A percentile compares a stretch with the other conserved stretches of the same genome.
Evolutionary conservation across 139 green algal genomes (phyloP).

Genomic region (Volvox reticuliferus): DNA sequence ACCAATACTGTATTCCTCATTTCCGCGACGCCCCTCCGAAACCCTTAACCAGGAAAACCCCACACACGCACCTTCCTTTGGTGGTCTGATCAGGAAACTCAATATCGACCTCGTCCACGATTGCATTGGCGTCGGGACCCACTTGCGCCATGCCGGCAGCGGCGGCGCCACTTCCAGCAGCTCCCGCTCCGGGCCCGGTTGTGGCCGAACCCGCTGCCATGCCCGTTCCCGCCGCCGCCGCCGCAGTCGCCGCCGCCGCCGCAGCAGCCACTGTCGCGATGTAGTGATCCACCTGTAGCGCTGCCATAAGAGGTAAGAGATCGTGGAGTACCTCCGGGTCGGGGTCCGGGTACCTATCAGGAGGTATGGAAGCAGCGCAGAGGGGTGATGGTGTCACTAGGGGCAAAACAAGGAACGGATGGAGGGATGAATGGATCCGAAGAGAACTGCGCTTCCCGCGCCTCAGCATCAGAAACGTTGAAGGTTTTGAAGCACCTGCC

Average conservation of each 20-base stretch:
- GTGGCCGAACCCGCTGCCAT: neutral
- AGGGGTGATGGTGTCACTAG: neutral
- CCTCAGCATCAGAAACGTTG: no score
- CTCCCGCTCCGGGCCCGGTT: neutral
- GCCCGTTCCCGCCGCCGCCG: neutral
- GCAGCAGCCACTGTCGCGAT: neutral
- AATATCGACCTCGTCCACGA: slow-evolving; percentile 18
- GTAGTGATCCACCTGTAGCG: slow-evolving; percentile 19
- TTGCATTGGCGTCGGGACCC: slow-evolving; percentile 12
- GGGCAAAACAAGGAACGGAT: neutral
- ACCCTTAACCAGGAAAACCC: no score
- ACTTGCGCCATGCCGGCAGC: neutral
- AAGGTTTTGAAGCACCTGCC: neutral
- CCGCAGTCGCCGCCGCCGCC: neutral
- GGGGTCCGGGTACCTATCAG: slow-evolving; percentile 47
- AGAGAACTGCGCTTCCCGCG: neutral
- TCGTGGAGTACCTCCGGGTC: slow-evolving; percentile 46
- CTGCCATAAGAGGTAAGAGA: slow-evolving; percentile 52
- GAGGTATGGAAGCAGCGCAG: neutral
- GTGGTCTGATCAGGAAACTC: slow-evolving; percentile 21
- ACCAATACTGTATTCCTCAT: no score
- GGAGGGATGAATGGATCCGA: neutral
- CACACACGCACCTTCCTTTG: neutral
- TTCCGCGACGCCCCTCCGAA: no score
- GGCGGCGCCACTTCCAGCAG: neutral